Base-by-base conservation (phyloP, 345 rosid species). In the Excoecaria agallocha region DNA sequence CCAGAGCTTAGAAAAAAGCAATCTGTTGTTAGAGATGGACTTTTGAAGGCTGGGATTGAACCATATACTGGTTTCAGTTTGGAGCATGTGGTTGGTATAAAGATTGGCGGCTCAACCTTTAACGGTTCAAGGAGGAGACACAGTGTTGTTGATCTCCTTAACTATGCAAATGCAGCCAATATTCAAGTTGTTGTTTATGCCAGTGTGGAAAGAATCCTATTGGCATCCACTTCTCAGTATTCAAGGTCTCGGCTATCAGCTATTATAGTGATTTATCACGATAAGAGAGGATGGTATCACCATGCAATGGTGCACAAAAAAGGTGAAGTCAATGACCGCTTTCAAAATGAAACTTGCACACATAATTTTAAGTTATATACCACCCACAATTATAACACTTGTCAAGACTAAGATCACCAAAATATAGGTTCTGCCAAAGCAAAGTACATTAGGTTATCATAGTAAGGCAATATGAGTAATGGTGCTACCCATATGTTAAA, bases 51-150 rank as follows among this genome's bases (percentile, higher is more conserved):
- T 49, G 98, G 97, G 45, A 84, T 94, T 1, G 78, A 82, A 77
- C 98, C 98, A 1, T 91, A 85, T 76, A 85, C 88, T 57, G 98
- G 93, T 16, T 91, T 79, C 69, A 84, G 69, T 30, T 76, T 91
- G 76, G 89, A 91, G 69, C 98, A 94, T 73, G 63, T 81, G 76
- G 83, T 84, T 15, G 97, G 98, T 19, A 92, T 97, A 68, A 94
- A 94, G 89, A 87, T 92, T 48, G 94, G 98, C 5, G 98, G 98
- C 22, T 84, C 97, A 0, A 94, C 97, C 15, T 94, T 94, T 11
- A 91, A 94, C 70, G 82, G 84, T 13, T 30, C 81, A 0, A 97
- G 97, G 66, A 84, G 84, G 73, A 87, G 98, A 66, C 93, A 91
- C 55, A 88, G 91, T 71, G 85, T 97, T 15, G 94, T 93, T 4